Percentiles rank a stretch among this genome's conserved stretches.
Conservation (phyloP, 768 basidiomycete species). For the Clitopilus passeckerianus region DNA sequence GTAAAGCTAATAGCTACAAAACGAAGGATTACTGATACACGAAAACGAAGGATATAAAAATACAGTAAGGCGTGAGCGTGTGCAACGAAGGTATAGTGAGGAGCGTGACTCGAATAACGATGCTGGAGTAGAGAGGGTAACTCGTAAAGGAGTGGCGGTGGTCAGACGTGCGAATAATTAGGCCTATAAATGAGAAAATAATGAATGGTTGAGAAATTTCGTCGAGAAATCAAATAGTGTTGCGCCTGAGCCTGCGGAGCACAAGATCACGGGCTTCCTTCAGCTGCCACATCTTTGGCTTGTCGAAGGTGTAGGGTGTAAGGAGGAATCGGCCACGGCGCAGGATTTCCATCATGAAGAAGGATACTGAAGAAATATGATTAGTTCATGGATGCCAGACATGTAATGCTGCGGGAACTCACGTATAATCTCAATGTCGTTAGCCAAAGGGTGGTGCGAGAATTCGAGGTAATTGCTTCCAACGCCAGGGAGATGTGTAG, state of each 20-base stretch:
- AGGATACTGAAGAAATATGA: conserved; percentile 37
- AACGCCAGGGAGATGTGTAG: conserved; percentile 46
- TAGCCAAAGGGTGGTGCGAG: conserved; percentile 38
- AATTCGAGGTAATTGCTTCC: conserved; percentile 60
- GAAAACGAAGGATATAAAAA: not conserved
- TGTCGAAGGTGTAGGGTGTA: conserved; percentile 42
- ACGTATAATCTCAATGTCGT: conserved; percentile 52
- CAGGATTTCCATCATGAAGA: conserved; percentile 61
- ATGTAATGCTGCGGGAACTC: conserved; percentile 8
- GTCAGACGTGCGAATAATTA: not conserved
- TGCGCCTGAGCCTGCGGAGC: conserved; percentile 29
- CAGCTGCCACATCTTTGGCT: conserved; percentile 43
- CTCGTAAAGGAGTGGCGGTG: not conserved
- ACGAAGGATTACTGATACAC: not conserved
- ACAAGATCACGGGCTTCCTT: conserved; percentile 33
- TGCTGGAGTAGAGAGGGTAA: not conserved
- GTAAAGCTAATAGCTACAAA: not conserved
- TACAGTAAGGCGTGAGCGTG: not conserved
- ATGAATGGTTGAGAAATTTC: not conserved
- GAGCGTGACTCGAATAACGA: not conserved
- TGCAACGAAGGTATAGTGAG: not conserved
- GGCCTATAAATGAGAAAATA: too few species aligned
- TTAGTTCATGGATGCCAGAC: not conserved
- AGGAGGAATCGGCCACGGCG: conserved; percentile 54
- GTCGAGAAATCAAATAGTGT: conserved; percentile 21